Percentiles rank a stretch among this genome's conserved stretches.
These are phyloP conservation scores for Ganoderma lingzhi DNA, from an alignment of 1,284 basidiomycete genomes.

Conservation along the genomic window DNA sequence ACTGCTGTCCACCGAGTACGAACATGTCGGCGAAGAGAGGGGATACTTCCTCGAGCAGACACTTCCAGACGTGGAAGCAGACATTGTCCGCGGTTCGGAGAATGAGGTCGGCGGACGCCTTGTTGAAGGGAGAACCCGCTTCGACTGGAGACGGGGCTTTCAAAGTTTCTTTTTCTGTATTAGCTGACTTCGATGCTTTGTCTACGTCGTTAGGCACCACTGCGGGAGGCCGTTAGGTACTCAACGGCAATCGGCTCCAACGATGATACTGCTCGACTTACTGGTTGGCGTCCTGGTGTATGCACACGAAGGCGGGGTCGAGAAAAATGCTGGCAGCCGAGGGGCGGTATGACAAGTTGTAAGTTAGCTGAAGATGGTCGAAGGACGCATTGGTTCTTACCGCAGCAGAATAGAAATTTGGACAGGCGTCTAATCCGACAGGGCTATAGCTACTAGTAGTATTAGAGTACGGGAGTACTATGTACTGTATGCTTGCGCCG, in stretches of 20 bases:
- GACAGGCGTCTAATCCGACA: no score
- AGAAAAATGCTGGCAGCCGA: not conserved
- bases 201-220: not conserved
- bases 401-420: no score
- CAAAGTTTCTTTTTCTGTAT: not conserved
- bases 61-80: constrained; percentile 26
- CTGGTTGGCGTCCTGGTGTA: not conserved
- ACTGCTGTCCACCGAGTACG: not conserved
- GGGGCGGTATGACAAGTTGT: no score
- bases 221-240: not conserved
- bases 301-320: not conserved
- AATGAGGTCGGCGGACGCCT: constrained; percentile 38
- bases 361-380: no score
- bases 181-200: not conserved
- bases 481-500: no score
- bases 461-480: no score
- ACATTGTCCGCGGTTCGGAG: constrained; percentile 36
- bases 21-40: constrained; percentile 30
- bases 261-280: not conserved
- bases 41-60: constrained; percentile 34
- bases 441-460: no score
- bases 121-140: constrained; percentile 21
- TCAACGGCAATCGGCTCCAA: not conserved
- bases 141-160: not conserved
- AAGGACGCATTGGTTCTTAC: no score